Evolutionary conservation across 139 green algal species (phyloP).

Genomic region (Chlamydomonas eustigma): DNA sequence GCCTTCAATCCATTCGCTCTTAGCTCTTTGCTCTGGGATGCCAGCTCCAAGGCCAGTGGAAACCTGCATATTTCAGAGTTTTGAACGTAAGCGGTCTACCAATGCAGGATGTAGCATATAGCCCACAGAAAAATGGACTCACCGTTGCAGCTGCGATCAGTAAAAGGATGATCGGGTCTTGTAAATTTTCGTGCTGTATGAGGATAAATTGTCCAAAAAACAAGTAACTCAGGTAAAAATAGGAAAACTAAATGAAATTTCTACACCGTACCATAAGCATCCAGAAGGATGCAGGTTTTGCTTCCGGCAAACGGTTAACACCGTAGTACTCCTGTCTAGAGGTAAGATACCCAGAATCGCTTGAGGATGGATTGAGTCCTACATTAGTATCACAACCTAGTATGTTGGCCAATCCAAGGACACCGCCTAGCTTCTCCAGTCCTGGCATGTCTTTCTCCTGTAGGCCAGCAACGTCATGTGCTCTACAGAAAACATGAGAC

Average conservation of each 20-base stretch:
- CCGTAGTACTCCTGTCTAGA: conserved; percentile 20
- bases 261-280: conserved; percentile 32
- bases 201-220: background rate
- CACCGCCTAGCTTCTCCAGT: background rate
- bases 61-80: background rate
- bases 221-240: background rate
- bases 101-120: background rate
- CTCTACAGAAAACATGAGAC: too few relatives aligned
- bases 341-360: conserved; percentile 9
- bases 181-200: conserved; percentile 39
- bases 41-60: conserved; percentile 71
- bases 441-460: background rate
- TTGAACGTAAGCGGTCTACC: background rate
- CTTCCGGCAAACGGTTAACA: conserved; percentile 41
- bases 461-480: too few relatives aligned
- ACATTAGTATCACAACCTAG: background rate
- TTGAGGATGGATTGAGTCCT: background rate
- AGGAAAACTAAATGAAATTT: background rate
- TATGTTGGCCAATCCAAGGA: background rate
- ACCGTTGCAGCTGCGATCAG: conserved; percentile 77
- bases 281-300: conserved; percentile 48
- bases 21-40: conserved; percentile 66
- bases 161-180: conserved; percentile 88
- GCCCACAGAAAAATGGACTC: conserved; percentile 12
- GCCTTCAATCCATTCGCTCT: conserved; percentile 86